Percentiles rank a stretch among this genome's conserved stretches.
Conservation (phyloP, 805 yeast genomes). For the Yamadazyma ubonensis region DNA sequence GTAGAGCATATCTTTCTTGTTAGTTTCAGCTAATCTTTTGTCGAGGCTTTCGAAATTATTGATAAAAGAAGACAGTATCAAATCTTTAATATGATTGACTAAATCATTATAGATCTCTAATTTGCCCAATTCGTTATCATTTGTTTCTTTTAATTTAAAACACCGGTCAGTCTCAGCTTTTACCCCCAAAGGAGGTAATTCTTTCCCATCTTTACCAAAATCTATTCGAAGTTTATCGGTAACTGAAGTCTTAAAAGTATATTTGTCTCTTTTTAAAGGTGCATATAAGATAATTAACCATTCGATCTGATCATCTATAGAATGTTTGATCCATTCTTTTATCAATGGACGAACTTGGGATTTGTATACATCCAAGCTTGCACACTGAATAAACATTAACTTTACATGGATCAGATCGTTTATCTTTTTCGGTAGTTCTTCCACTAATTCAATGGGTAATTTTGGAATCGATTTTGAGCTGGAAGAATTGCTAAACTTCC, state of each 20-base stretch:
- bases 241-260: constrained; percentile 45
- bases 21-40: neutral
- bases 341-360: constrained; percentile 78
- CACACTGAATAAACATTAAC: constrained; percentile 66
- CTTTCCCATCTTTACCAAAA: constrained; percentile 31
- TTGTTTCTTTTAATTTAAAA: constrained; percentile 37
- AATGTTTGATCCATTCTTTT: constrained; percentile 68
- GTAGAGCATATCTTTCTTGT: constrained; percentile 9
- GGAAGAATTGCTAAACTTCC: constrained; percentile 53
- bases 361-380: constrained; percentile 71
- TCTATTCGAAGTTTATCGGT: constrained; percentile 57
- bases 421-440: constrained; percentile 49
- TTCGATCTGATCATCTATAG: constrained; percentile 43
- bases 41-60: constrained; percentile 45
- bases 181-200: constrained; percentile 4
- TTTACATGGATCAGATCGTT: constrained; percentile 52
- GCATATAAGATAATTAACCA: constrained; percentile 61
- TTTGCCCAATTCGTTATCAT: constrained; percentile 33
- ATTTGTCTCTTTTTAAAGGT: constrained; percentile 37
- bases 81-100: constrained; percentile 18
- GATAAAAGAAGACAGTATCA: constrained; percentile 20
- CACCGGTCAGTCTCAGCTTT: constrained; percentile 33
- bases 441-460: constrained; percentile 52
- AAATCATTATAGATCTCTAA: constrained; percentile 53
- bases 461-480: constrained; percentile 63